These are phyloP conservation scores for Neolentinus lepideus DNA, from an alignment of 1,284 basidiomycete species.

Conservation along the genomic window DNA sequence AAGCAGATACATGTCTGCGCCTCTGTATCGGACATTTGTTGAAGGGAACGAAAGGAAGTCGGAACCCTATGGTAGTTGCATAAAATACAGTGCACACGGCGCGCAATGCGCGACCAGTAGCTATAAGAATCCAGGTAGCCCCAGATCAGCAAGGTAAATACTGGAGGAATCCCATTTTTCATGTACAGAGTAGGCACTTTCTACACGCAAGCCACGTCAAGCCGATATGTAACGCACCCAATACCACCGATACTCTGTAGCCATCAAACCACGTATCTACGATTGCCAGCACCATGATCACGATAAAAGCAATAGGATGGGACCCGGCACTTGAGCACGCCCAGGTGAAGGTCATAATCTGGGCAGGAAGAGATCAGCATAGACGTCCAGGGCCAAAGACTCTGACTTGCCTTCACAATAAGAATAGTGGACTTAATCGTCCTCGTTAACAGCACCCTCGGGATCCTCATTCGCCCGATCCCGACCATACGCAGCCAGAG, in stretches of 20 bases:
- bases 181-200: not conserved
- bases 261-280: constrained; percentile 39
- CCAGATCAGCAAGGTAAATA: too few species aligned
- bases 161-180: too few species aligned
- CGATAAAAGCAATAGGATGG: constrained; percentile 11
- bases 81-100: too few species aligned
- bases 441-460: constrained; percentile 14
- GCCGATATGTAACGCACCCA: constrained; percentile 31
- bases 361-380: not conserved
- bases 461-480: constrained; percentile 1
- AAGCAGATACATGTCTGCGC: too few species aligned
- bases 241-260: constrained; percentile 25
- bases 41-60: too few species aligned
- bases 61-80: too few species aligned
- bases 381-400: constrained; percentile 2
- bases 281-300: constrained; percentile 31
- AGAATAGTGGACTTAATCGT: constrained; percentile 23
- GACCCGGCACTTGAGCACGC: constrained; percentile 21
- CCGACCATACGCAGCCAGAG: constrained; percentile 7
- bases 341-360: constrained; percentile 26
- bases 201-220: constrained; percentile 14
- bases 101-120: too few species aligned
- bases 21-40: too few species aligned
- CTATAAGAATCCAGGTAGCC: too few species aligned
- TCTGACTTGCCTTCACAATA: constrained; percentile 35